Evolutionary conservation across 306 rosid species (phyloP).

Genomic region (Styphnolobium japonicum): DNA sequence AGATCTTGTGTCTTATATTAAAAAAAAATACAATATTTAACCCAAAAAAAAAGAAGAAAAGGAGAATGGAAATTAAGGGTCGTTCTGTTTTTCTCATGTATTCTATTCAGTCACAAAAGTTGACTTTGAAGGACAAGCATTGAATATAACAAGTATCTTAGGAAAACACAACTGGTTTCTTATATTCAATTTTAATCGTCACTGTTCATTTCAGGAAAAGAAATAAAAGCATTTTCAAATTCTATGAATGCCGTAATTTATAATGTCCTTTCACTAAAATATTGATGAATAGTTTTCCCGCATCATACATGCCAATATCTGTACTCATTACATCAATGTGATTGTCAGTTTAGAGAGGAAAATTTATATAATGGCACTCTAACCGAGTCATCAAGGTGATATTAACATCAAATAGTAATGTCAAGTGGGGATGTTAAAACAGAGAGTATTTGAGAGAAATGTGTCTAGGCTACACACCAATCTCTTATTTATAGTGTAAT

Average conservation of each 20-base stretch:
- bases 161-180: slow-evolving; percentile 2
- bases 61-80: not conserved
- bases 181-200: not conserved
- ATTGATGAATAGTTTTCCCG: not conserved
- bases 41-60: not conserved
- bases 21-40: slow-evolving; percentile 1
- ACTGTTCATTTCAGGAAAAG: slow-evolving; percentile 3
- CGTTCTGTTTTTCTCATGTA: not conserved
- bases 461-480: not conserved
- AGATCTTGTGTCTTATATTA: not conserved
- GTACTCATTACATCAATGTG: not conserved
- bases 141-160: not conserved
- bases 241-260: not conserved
- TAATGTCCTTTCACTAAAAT: not conserved
- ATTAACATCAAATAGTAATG: not conserved
- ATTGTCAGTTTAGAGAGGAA: not conserved
- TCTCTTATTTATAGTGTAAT: not conserved
- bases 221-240: not conserved
- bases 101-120: not conserved
- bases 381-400: not conserved
- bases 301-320: not conserved
- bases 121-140: slow-evolving; percentile 1
- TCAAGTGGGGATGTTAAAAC: not conserved
- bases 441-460: not conserved
- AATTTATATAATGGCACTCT: not conserved